These are phyloP conservation scores for Heracleum sosnowskyi DNA, from an alignment of 129 eudicot genomes.

Conservation along the genomic window DNA sequence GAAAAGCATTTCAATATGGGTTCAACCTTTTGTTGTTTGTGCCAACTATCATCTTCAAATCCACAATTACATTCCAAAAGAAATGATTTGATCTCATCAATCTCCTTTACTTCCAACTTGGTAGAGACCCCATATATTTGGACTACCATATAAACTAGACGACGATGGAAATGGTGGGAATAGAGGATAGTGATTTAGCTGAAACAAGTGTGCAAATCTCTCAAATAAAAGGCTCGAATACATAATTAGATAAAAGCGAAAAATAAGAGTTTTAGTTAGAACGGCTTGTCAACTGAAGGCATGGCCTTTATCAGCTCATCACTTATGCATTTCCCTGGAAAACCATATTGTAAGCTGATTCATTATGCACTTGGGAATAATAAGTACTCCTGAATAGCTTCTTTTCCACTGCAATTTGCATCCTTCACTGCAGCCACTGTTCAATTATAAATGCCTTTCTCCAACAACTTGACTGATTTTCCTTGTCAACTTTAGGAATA, in stretches of 20 bases:
- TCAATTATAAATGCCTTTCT: background rate
- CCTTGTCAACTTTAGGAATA: no score
- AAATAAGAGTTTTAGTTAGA: background rate
- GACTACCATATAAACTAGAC: background rate
- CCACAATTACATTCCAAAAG: background rate
- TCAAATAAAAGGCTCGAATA: background rate
- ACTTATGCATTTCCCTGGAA: background rate
- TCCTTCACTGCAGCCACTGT: slow-evolving; percentile 1
- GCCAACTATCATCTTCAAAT: background rate
- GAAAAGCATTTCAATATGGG: background rate
- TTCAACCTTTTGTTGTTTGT: background rate
- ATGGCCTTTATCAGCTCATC: background rate
- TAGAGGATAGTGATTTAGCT: background rate
- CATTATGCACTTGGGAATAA: background rate
- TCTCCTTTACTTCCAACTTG: background rate
- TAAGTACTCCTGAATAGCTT: background rate
- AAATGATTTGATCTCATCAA: background rate
- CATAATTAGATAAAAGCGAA: background rate
- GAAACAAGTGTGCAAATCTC: background rate
- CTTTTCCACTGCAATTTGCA: slow-evolving; percentile 7
- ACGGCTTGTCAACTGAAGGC: background rate
- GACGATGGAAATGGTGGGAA: background rate
- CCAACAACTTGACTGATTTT: background rate
- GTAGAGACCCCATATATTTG: background rate
- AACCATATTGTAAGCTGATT: background rate